Percentiles rank a stretch among this genome's conserved stretches.
Evolutionary conservation across 805 yeast genomes (phyloP).

Genomic region (Kregervanrija delftensis): DNA sequence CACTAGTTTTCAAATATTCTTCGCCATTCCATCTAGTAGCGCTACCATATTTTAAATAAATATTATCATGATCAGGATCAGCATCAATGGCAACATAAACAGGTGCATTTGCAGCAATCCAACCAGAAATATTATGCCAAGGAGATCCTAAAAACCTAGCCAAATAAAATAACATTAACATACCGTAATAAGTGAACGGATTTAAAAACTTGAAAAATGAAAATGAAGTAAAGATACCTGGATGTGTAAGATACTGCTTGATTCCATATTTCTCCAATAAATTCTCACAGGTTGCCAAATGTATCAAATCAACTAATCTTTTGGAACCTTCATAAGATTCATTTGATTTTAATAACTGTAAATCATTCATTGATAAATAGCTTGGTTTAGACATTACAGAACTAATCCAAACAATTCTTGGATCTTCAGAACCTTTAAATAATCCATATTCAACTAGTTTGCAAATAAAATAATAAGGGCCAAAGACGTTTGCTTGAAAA

Average conservation of each 20-base stretch:
- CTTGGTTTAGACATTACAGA: constrained; percentile 76
- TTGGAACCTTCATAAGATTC: constrained; percentile 91
- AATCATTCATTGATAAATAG: constrained; percentile 64
- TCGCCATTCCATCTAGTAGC: constrained; percentile 58
- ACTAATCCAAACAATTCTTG: constrained; percentile 78
- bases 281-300: constrained; percentile 56
- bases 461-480: constrained; percentile 81
- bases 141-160: constrained; percentile 80
- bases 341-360: constrained; percentile 57
- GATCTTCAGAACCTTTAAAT: constrained; percentile 33
- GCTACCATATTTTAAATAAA: constrained; percentile 63
- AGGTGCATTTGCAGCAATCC: constrained; percentile 85
- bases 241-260: constrained; percentile 76
- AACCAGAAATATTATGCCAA: constrained; percentile 85
- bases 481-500: constrained; percentile 95
- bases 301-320: constrained; percentile 76
- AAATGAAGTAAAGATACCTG: constrained; percentile 86
- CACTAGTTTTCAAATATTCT: constrained; percentile 51
- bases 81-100: constrained; percentile 55
- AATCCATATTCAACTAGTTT: constrained; percentile 47
- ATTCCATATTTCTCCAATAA: constrained; percentile 46
- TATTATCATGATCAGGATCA: constrained; percentile 34
- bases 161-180: constrained; percentile 75
- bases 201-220: constrained; percentile 74
- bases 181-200: constrained; percentile 74